phyloP scores from a whole-genome alignment of 306 rosid genomes.

The Casuarina glauca region DNA sequence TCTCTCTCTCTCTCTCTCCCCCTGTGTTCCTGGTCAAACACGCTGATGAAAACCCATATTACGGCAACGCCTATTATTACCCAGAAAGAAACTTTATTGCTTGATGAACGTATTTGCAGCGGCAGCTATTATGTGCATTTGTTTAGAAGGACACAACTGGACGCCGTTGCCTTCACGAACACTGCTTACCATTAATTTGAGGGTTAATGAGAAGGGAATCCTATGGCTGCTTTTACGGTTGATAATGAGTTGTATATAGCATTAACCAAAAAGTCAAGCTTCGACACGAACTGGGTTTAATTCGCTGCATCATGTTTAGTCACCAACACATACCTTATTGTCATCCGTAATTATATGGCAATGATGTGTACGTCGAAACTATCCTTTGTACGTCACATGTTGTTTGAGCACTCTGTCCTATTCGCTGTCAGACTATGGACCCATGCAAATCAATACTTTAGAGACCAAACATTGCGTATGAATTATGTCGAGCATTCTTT shows the following conservation, averaged over 20 bases:
- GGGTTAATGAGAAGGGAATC: slow-evolving; percentile 35
- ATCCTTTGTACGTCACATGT: background rate
- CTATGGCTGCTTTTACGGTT: slow-evolving; percentile 13
- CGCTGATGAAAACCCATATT: slow-evolving; percentile 34
- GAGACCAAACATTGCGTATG: too few relatives aligned
- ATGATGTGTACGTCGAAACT: background rate
- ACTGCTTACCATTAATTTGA: slow-evolving; percentile 45
- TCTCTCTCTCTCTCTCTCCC: slow-evolving; percentile 9
- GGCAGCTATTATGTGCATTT: background rate
- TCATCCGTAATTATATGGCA: background rate
- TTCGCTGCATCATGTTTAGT: too few relatives aligned
- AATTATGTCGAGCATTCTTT: too few relatives aligned
- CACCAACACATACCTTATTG: background rate
- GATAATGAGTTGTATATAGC: background rate
- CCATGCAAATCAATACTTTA: too few relatives aligned
- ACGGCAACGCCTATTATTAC: background rate
- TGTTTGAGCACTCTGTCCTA: too few relatives aligned
- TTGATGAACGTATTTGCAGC: background rate
- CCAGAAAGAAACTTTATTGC: background rate
- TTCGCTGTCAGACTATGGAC: background rate
- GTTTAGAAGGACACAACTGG: slow-evolving; percentile 14
- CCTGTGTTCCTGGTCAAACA: slow-evolving; percentile 63
- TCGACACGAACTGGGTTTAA: too few relatives aligned
- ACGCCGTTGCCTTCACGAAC: slow-evolving; percentile 79
- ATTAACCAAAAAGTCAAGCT: background rate